phyloP scores from a whole-genome alignment of 768 basidiomycete species.

The Lactarius hengduanensis region DNA sequence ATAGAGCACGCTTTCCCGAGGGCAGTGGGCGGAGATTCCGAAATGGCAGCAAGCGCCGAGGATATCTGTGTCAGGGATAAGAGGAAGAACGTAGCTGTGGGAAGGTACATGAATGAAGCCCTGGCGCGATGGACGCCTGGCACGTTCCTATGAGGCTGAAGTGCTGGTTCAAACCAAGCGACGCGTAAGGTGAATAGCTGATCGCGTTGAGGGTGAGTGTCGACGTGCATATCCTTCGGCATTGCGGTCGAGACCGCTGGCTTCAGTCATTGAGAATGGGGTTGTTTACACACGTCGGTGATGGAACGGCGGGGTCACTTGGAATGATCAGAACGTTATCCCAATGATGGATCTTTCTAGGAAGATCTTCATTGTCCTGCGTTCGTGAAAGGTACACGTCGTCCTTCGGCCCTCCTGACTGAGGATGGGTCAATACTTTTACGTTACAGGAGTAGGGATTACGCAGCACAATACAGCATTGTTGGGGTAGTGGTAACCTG shows the following conservation, averaged over 20 bases:
- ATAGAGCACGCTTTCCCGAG: conserved; percentile 21
- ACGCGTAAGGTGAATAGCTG: not conserved
- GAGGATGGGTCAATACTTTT: too few relatives aligned
- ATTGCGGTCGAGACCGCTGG: conserved; percentile 5
- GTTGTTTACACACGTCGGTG: not conserved
- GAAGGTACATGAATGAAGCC: conserved; percentile 9
- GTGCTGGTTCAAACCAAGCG: conserved; percentile 7
- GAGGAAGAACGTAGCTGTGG: not conserved
- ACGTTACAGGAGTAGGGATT: too few relatives aligned
- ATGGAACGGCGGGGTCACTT: not conserved
- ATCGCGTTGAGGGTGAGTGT: not conserved
- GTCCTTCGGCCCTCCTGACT: too few relatives aligned
- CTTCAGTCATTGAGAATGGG: not conserved
- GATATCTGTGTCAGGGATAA: not conserved
- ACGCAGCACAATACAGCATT: conserved; percentile 5
- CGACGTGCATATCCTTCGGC: not conserved
- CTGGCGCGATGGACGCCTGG: not conserved
- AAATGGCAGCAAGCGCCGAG: not conserved
- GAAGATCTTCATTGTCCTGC: too few relatives aligned
- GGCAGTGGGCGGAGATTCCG: conserved; percentile 4
- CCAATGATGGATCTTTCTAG: too few relatives aligned
- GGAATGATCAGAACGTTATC: not conserved
- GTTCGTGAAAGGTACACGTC: not conserved
- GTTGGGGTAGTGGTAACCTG: conserved; percentile 31
- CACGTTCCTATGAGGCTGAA: not conserved